A percentile compares a stretch with the other conserved stretches of the same genome.
Conservation (phyloP, 805 yeast genomes). For the Candida ovalis region DNA sequence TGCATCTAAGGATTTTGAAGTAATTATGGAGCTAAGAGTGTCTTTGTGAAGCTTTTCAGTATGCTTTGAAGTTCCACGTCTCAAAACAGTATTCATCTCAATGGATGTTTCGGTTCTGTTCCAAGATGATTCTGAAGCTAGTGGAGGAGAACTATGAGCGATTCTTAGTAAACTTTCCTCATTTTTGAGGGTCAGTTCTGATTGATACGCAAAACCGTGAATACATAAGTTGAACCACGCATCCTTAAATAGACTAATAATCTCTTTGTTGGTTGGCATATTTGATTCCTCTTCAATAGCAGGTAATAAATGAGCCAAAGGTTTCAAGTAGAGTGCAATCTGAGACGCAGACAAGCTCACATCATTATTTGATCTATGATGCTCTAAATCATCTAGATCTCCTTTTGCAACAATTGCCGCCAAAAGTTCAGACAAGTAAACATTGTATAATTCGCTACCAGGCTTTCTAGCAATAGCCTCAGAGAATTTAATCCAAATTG, state of each 20-base stretch:
- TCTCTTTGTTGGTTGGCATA: conserved; percentile 41
- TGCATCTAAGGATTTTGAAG: conserved; percentile 47
- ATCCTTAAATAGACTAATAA: conserved; percentile 67
- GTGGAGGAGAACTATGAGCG: conserved; percentile 84
- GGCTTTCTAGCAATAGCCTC: conserved; percentile 28
- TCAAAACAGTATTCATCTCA: conserved; percentile 84
- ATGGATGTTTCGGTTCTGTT: conserved; percentile 86
- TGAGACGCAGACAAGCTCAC: conserved; percentile 67
- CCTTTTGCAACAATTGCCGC: conserved; percentile 70
- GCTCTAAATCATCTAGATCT: conserved; percentile 67
- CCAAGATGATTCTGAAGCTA: conserved; percentile 77
- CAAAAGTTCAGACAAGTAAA: conserved; percentile 64
- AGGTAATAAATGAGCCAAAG: conserved; percentile 76
- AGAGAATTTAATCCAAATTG: conserved; percentile 48
- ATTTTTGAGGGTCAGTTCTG: conserved; percentile 49
- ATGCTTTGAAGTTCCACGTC: conserved; percentile 83
- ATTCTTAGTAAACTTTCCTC: conserved; percentile 53
- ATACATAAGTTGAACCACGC: conserved; percentile 93
- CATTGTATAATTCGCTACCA: conserved; percentile 44
- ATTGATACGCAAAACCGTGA: conserved; percentile 74
- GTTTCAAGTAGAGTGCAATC: conserved; percentile 60
- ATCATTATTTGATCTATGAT: conserved; percentile 74
- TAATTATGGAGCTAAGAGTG: conserved; percentile 46
- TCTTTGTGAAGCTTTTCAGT: conserved; percentile 74
- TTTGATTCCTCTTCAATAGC: conserved; percentile 43